phyloP scores from a whole-genome alignment of 2,329 filamentous ascomycete species.

The Lachnellula occidentalis region DNA sequence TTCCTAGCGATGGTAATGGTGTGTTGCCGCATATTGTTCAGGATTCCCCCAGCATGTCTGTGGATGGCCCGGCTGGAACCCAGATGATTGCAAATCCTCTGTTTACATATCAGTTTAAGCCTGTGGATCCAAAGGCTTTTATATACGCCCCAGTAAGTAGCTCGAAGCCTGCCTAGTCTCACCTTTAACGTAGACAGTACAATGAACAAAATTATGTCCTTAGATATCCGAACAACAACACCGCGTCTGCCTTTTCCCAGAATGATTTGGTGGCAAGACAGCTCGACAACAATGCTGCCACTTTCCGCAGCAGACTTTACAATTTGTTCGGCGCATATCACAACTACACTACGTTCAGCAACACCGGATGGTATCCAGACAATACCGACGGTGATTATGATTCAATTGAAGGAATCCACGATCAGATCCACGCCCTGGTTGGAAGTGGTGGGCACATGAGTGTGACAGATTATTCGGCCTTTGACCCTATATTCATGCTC shows the following conservation, averaged over 20 bases:
- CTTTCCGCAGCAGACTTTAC: constrained; percentile 58
- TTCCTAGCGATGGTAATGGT: constrained; percentile 43
- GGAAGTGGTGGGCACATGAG: constrained; percentile 48
- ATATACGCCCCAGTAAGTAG: constrained; percentile 52
- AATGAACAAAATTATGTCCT: constrained; percentile 55
- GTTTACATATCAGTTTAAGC: constrained; percentile 45
- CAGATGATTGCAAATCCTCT: constrained; percentile 46
- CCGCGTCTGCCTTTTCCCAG: constrained; percentile 47
- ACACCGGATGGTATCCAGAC: constrained; percentile 55
- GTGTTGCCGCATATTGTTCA: constrained; percentile 45
- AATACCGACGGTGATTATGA: constrained; percentile 44
- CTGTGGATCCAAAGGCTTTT: constrained; percentile 42
- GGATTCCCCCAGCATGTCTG: constrained; percentile 37
- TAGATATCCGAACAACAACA: constrained; percentile 42
- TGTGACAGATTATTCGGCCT: constrained; percentile 38
- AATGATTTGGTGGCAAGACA: constrained; percentile 50
- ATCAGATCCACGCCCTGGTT: constrained; percentile 57
- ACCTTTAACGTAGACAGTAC: constrained; percentile 38
- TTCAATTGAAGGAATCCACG: constrained; percentile 61
- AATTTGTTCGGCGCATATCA: constrained; percentile 62
- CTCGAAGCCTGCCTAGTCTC: not conserved
- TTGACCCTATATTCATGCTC: constrained; percentile 45
- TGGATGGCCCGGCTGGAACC: constrained; percentile 47
- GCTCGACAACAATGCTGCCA: constrained; percentile 47
- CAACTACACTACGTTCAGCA: constrained; percentile 65